These are phyloP conservation scores for Globisporangium spinosum DNA, from an alignment of 352 stramenopile genomes.

Conservation along the genomic window DNA sequence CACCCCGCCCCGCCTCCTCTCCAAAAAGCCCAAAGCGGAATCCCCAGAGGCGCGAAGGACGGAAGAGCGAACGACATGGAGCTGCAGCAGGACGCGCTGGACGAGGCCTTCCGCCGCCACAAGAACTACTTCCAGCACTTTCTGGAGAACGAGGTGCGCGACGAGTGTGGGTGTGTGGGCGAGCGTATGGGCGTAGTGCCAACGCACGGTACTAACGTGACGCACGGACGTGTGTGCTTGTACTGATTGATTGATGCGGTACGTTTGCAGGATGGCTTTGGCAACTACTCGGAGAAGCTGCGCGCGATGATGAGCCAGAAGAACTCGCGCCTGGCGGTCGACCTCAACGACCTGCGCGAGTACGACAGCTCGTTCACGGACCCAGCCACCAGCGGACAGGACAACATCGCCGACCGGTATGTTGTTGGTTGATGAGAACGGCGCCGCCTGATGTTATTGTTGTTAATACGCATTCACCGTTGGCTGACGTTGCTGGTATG, in stretches of 20 bases:
- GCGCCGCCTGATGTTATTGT: neutral
- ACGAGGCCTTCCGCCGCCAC: slow-evolving; percentile 83
- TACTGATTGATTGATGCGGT: neutral
- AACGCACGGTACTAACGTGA: neutral
- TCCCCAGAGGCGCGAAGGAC: slow-evolving; percentile 1
- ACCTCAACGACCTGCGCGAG: slow-evolving; percentile 89
- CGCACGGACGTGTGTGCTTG: neutral
- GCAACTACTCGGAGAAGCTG: slow-evolving; percentile 79
- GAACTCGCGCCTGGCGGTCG: slow-evolving; percentile 68
- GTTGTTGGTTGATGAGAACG: neutral
- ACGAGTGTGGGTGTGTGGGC: neutral
- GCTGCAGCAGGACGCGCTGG: slow-evolving; percentile 77
- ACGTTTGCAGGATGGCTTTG: slow-evolving; percentile 48
- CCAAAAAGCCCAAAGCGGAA: slow-evolving; percentile 1
- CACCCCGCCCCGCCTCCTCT: neutral
- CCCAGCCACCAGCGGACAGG: slow-evolving; percentile 41
- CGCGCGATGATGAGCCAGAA: slow-evolving; percentile 82
- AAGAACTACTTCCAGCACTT: slow-evolving; percentile 89
- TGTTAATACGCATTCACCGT: neutral
- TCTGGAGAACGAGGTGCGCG: slow-evolving; percentile 62
- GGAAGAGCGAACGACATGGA: slow-evolving; percentile 37
- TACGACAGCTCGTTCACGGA: slow-evolving; percentile 86
- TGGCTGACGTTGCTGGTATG: neutral
- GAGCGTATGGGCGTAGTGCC: neutral
- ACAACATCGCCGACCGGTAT: slow-evolving; percentile 73